Evolutionary conservation across 1,139 yeast genomes (phyloP).

Genomic region (Meyerozyma carpophila): DNA sequence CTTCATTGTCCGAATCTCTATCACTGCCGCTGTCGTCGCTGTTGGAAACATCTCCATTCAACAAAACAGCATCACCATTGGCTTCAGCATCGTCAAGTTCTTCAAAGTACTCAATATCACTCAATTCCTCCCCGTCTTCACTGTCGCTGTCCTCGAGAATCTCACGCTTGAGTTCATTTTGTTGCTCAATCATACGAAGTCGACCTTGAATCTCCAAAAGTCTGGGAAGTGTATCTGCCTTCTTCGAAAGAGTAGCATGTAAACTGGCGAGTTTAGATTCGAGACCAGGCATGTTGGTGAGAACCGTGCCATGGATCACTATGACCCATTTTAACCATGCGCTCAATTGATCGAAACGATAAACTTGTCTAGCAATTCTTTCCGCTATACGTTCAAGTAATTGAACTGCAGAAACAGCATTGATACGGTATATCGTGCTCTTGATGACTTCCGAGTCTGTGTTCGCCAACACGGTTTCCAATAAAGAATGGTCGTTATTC

Average conservation of each 20-base stretch:
- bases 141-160: conserved; percentile 23
- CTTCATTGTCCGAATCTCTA: not conserved
- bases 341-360: conserved; percentile 68
- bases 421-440: conserved; percentile 64
- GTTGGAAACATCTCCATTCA: not conserved
- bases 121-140: conserved; percentile 13
- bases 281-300: conserved; percentile 66
- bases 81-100: conserved; percentile 12
- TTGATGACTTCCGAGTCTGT: conserved; percentile 71
- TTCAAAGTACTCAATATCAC: conserved; percentile 13
- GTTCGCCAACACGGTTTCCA: conserved; percentile 76
- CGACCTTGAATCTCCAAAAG: conserved; percentile 81
- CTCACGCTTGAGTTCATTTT: conserved; percentile 61
- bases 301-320: conserved; percentile 80
- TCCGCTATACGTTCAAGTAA: conserved; percentile 82
- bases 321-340: conserved; percentile 93
- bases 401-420: conserved; percentile 66
- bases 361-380: conserved; percentile 60
- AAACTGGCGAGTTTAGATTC: conserved; percentile 65
- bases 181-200: conserved; percentile 65
- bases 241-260: conserved; percentile 69
- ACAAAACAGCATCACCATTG: not conserved
- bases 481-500: conserved; percentile 63
- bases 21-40: not conserved
- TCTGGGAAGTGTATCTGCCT: conserved; percentile 73